Conservation (phyloP, 164 flowering plant genomes). For the Buxus sempervirens region DNA sequence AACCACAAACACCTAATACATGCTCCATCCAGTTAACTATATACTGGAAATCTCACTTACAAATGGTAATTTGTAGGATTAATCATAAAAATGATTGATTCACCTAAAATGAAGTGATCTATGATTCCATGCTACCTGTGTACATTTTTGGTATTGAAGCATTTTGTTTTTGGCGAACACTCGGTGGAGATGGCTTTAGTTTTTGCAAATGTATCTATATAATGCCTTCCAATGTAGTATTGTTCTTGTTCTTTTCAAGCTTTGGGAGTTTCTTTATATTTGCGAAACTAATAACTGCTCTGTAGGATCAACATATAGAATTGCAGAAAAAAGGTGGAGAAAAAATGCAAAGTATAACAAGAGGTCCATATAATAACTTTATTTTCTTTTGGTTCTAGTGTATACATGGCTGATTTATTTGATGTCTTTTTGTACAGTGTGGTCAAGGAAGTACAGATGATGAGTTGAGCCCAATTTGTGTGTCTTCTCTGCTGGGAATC, state of each 20-base stretch:
- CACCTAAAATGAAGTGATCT: background rate
- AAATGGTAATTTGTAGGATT: too few species aligned
- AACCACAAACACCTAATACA: too few species aligned
- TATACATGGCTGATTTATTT: background rate
- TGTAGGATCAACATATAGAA: slow-evolving; percentile 23
- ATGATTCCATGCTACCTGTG: background rate
- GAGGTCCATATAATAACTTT: too few species aligned
- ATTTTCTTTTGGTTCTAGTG: background rate
- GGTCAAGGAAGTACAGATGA: slow-evolving; percentile 99
- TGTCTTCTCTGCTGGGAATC: slow-evolving; percentile 81
- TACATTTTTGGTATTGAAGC: background rate
- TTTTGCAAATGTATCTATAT: too few species aligned
- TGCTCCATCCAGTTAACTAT: too few species aligned
- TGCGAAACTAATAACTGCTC: slow-evolving; percentile 21
- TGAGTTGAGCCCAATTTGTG: slow-evolving; percentile 82
- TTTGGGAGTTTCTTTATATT: slow-evolving; percentile 9
- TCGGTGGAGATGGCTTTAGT: too few species aligned
- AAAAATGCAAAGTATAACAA: slow-evolving; percentile 18
- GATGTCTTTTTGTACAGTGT: slow-evolving; percentile 51
- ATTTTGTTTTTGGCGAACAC: background rate
- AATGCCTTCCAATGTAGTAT: slow-evolving; percentile 4
- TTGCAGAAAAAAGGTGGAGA: slow-evolving; percentile 19
- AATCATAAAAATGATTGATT: too few species aligned
- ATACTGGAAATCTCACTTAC: too few species aligned
- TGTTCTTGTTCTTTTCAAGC: slow-evolving; percentile 6